phyloP scores from a whole-genome alignment of 2,329 filamentous ascomycete genomes.

The Sarocladium strictum region DNA sequence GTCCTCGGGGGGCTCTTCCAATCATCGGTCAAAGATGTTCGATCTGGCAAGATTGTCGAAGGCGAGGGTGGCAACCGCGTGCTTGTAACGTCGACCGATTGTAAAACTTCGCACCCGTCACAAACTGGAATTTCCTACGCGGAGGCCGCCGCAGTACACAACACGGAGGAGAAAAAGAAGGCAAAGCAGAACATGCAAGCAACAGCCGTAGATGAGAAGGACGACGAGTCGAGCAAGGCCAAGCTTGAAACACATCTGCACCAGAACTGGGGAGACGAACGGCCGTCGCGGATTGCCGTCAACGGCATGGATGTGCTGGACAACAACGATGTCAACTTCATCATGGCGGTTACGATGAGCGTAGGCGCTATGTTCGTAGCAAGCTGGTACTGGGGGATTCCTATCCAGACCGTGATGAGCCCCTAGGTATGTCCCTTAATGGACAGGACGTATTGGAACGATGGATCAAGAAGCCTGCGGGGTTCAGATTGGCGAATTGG shows the following conservation, averaged over 20 bases:
- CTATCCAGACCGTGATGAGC: slow-evolving; percentile 37
- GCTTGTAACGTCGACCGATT: slow-evolving; percentile 34
- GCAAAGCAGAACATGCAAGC: slow-evolving; percentile 28
- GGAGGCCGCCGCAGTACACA: slow-evolving; percentile 27
- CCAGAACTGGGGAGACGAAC: slow-evolving; percentile 31
- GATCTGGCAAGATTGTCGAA: slow-evolving; percentile 83
- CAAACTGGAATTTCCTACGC: not conserved
- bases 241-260: slow-evolving; percentile 40
- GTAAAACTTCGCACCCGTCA: not conserved
- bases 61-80: slow-evolving; percentile 66
- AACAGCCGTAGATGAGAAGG: slow-evolving; percentile 28
- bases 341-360: slow-evolving; percentile 84
- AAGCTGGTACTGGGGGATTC: slow-evolving; percentile 54
- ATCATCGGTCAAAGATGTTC: slow-evolving; percentile 76
- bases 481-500: too few relatives aligned
- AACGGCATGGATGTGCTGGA: slow-evolving; percentile 71
- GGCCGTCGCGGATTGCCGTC: slow-evolving; percentile 58
- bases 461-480: not conserved
- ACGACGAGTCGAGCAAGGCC: slow-evolving; percentile 36
- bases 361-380: slow-evolving; percentile 65
- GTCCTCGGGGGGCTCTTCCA: slow-evolving; percentile 80
- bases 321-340: slow-evolving; percentile 92
- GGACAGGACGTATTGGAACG: not conserved
- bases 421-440: slow-evolving; percentile 15
- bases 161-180: slow-evolving; percentile 38